Evolutionary conservation across 345 rosid species (phyloP), one percentile per base, ranked within the genome.

Genomic region (Moricandia arvensis): DNA sequence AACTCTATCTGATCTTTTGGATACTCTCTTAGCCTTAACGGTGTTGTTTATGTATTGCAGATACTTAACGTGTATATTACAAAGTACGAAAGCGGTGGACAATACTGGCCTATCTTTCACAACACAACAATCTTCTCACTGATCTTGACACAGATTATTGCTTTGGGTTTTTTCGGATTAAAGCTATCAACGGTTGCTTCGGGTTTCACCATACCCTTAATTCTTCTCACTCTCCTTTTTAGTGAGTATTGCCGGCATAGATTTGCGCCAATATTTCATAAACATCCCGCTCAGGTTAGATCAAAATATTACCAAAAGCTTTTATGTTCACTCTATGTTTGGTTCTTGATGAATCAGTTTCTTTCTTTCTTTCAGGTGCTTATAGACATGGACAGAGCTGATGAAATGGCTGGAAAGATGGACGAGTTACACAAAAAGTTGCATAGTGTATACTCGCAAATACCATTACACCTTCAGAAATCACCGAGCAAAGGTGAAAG

Each of bases 81-180:
- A 38, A 91, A 81, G 71, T 92, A 91, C 37, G 93, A 94, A 81
- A 86, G 89, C 15, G 89, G 96, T 38, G 98, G 98, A 65, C 86
- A 67, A 49, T 88, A 83, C 60, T 92, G 98, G 98, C 97, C 97
- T 43, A 71, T 93, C 24, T 86, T 83, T 54, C 96, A 94, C 81
- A 94, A 87, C 80, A 84, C 96, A 49, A 87, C 89, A 57, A 85
- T 94, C 78, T 89, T 90, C 80, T 88, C 97, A 7, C 68, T 91
- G 79, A 86, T 92, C 65, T 79, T 94, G 84, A 87, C 88, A 6
- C 98, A 91, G 78, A 81, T 89, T 31, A 94, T 88, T 74, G 97
- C 96, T 31, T 78, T 94, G 67, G 96, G 93, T 4, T 88, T 94
- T 55, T 94, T 94, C 43, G 97, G 97, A 63, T 47, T 88, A 55